Evolutionary conservation across 805 yeast genomes (phyloP).

Genomic region (Aciculoconidium aculeatum): DNA sequence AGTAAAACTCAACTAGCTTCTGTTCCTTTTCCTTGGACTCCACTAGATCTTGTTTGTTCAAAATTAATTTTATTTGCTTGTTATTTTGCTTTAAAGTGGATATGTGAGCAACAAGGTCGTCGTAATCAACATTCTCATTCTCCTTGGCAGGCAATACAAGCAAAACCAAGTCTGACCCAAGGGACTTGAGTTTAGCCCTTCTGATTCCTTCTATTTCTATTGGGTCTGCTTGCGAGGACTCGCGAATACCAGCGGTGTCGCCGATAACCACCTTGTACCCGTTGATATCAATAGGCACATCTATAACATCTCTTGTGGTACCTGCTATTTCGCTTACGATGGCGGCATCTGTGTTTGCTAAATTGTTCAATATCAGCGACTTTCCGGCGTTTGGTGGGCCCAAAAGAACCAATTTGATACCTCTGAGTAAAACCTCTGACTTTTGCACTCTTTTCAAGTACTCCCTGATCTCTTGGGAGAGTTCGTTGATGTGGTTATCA

Average conservation of each 20-base stretch:
- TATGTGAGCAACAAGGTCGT: slow-evolving; percentile 37
- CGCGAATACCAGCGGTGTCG: slow-evolving; percentile 90
- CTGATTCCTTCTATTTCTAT: slow-evolving; percentile 79
- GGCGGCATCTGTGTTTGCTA: slow-evolving; percentile 78
- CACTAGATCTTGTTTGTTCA: slow-evolving; percentile 59
- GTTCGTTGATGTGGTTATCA: slow-evolving; percentile 28
- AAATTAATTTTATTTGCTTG: slow-evolving; percentile 35
- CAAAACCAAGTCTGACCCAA: slow-evolving; percentile 61
- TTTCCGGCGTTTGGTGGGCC: slow-evolving; percentile 98
- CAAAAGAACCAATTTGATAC: slow-evolving; percentile 64
- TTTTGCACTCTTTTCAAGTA: slow-evolving; percentile 44
- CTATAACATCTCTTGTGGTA: slow-evolving; percentile 86
- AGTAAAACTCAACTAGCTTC: slow-evolving; percentile 2
- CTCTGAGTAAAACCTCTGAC: slow-evolving; percentile 61
- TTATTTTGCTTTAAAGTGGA: slow-evolving; percentile 19
- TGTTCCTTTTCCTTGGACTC: slow-evolving; percentile 10
- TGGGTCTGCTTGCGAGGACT: slow-evolving; percentile 38
- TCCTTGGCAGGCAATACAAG: slow-evolving; percentile 53
- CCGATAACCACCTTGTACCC: slow-evolving; percentile 83
- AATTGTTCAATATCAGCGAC: slow-evolving; percentile 72
- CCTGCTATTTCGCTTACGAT: slow-evolving; percentile 91
- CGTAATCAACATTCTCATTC: slow-evolving; percentile 10
- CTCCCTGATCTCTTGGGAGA: slow-evolving; percentile 41
- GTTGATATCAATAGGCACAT: slow-evolving; percentile 69
- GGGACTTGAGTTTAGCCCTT: slow-evolving; percentile 60